Evolutionary conservation across 176 grass and related monocot genomes (phyloP).

Genomic region (Saccharum officinarum): DNA sequence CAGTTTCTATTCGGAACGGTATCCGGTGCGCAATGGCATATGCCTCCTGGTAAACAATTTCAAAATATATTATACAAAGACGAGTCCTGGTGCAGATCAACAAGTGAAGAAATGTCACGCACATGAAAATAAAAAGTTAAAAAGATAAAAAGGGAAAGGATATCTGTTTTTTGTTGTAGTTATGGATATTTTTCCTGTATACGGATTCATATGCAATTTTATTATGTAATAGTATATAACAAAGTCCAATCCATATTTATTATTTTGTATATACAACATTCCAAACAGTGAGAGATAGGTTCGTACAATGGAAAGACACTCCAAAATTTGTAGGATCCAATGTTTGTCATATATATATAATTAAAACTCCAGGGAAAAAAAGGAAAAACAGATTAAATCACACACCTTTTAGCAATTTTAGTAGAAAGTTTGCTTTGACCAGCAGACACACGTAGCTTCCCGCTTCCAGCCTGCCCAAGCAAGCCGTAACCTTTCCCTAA

Average conservation of each 20-base stretch:
- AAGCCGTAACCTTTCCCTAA: constrained; percentile 80
- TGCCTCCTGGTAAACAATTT: background rate
- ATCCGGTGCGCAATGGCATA: background rate
- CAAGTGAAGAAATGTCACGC: background rate
- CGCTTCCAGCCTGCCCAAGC: constrained; percentile 82
- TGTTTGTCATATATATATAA: background rate
- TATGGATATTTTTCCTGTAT: constrained; percentile 40
- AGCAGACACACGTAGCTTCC: constrained; percentile 69
- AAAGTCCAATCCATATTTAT: constrained; percentile 42
- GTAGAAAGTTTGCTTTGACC: constrained; percentile 56
- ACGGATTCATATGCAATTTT: constrained; percentile 18
- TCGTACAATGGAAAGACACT: background rate
- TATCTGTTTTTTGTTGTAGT: constrained; percentile 34
- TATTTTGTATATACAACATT: background rate
- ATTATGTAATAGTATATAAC: constrained; percentile 51
- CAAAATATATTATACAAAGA: background rate
- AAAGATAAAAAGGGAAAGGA: background rate
- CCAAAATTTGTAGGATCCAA: background rate
- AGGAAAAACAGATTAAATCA: background rate
- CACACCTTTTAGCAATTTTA: constrained; percentile 65
- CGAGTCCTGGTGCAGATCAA: background rate
- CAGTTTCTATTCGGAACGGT: background rate
- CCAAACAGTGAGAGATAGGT: background rate
- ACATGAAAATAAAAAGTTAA: background rate
- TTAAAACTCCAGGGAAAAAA: background rate